phyloP scores from a whole-genome alignment of 108 stramenopile species.

The Schizochytrium sp. region DNA sequence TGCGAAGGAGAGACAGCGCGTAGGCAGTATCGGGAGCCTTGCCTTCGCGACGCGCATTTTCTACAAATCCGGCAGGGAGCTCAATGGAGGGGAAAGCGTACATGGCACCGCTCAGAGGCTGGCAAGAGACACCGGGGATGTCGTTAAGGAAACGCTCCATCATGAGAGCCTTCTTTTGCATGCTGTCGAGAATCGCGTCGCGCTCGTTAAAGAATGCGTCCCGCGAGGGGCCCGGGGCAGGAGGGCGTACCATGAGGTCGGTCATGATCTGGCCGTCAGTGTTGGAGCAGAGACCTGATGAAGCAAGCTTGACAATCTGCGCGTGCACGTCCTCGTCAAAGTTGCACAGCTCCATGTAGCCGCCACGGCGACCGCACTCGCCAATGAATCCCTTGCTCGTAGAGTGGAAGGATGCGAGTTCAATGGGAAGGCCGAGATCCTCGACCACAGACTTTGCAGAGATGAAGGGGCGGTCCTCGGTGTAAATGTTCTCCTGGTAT shows the following conservation, averaged over 20 bases:
- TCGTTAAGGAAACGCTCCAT: slow-evolving; percentile 72
- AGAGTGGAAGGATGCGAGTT: slow-evolving; percentile 79
- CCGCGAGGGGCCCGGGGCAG: slow-evolving; percentile 58
- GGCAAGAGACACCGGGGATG: slow-evolving; percentile 78
- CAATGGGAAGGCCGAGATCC: slow-evolving; percentile 58
- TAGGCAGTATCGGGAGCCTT: slow-evolving; percentile 81
- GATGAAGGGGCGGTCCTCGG: slow-evolving; percentile 54
- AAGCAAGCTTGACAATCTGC: slow-evolving; percentile 80
- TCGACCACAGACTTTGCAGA: slow-evolving; percentile 57
- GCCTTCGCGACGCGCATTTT: slow-evolving; percentile 56
- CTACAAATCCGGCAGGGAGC: slow-evolving; percentile 67
- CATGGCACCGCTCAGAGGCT: slow-evolving; percentile 84
- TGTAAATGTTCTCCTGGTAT: slow-evolving; percentile 82
- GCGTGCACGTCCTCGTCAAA: slow-evolving; percentile 70
- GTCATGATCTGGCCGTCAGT: slow-evolving; percentile 75
- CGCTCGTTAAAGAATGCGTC: slow-evolving; percentile 58
- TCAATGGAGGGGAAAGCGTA: slow-evolving; percentile 81
- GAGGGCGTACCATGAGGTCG: slow-evolving; percentile 80
- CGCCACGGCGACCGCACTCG: slow-evolving; percentile 85
- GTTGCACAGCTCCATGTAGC: slow-evolving; percentile 77
- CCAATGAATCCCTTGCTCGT: slow-evolving; percentile 80
- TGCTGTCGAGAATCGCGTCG: slow-evolving; percentile 52
- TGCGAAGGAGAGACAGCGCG: slow-evolving; percentile 72
- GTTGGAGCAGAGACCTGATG: slow-evolving; percentile 67
- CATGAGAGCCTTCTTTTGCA: slow-evolving; percentile 65